phyloP scores from a whole-genome alignment of 306 rosid genomes.

The Adenanthera pavonina region DNA sequence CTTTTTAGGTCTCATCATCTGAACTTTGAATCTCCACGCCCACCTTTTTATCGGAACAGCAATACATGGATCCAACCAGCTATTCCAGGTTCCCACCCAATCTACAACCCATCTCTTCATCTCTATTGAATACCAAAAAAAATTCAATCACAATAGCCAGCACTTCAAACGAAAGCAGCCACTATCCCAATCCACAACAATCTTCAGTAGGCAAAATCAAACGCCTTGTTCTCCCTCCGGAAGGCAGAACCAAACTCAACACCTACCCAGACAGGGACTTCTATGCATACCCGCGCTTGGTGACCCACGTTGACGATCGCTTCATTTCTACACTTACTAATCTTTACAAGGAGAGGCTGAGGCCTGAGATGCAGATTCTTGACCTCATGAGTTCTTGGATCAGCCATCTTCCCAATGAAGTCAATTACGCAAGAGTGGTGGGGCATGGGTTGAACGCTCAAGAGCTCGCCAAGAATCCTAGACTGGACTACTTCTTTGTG shows the following conservation, averaged over 20 bases:
- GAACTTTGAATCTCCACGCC: conserved; percentile 33
- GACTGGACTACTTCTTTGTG: conserved; percentile 70
- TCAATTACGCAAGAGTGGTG: conserved; percentile 63
- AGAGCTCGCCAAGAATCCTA: conserved; percentile 77
- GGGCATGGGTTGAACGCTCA: conserved; percentile 89
- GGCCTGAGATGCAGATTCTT: conserved; percentile 58
- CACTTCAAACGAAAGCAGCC: conserved; percentile 52
- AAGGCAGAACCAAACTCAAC: conserved; percentile 77
- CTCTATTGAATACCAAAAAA: conserved; percentile 36
- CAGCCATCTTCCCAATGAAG: conserved; percentile 78
- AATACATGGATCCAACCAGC: conserved; percentile 36
- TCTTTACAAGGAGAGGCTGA: conserved; percentile 65
- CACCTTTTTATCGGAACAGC: conserved; percentile 40
- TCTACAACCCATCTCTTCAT: conserved; percentile 34
- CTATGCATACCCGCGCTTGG: conserved; percentile 79
- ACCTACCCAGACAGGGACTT: conserved; percentile 64
- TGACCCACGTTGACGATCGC: conserved; percentile 75
- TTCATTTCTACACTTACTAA: conserved; percentile 75
- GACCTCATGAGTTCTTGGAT: conserved; percentile 97
- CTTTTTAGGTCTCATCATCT: neutral
- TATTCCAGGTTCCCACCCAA: conserved; percentile 29
- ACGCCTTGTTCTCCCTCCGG: conserved; percentile 61
- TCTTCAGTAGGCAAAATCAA: conserved; percentile 63
- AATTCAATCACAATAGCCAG: conserved; percentile 38
- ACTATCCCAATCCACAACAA: conserved; percentile 41